phyloP scores from a whole-genome alignment of 768 basidiomycete species.

The Pisolithus microcarpus region DNA sequence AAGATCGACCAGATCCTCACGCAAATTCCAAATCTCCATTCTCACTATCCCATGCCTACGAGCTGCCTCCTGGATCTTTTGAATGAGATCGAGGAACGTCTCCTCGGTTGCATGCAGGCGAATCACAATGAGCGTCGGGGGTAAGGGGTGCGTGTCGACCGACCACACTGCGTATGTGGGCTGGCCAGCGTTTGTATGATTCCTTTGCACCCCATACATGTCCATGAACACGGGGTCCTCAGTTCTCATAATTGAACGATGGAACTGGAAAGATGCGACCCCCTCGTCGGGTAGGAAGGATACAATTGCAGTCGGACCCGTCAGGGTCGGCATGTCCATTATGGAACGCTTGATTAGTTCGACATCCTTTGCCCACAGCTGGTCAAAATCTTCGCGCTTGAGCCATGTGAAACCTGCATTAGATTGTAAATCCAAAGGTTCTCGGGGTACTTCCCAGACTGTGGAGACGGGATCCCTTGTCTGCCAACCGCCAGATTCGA shows the following conservation, averaged over 20 bases:
- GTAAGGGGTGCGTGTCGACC: slow-evolving; percentile 28
- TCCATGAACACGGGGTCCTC: slow-evolving; percentile 9
- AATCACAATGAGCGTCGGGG: slow-evolving; percentile 37
- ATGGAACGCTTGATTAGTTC: slow-evolving; percentile 30
- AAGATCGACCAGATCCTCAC: slow-evolving; percentile 23
- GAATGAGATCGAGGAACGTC: slow-evolving; percentile 31
- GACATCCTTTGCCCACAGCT: slow-evolving; percentile 37
- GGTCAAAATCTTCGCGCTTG: slow-evolving; percentile 27
- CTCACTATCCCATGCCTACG: slow-evolving; percentile 25
- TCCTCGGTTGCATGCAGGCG: slow-evolving; percentile 29
- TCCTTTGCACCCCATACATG: slow-evolving; percentile 16
- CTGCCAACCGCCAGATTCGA: slow-evolving; percentile 38
- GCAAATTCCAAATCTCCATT: slow-evolving; percentile 45
- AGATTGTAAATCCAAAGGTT: slow-evolving; percentile 1
- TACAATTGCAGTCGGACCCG: slow-evolving; percentile 14
- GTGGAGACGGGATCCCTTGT: slow-evolving; percentile 32
- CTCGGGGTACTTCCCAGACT: slow-evolving; percentile 29
- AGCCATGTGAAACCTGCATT: slow-evolving; percentile 24
- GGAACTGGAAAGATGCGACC: slow-evolving; percentile 40
- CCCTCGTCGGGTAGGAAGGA: slow-evolving; percentile 41
- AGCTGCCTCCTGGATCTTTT: slow-evolving; percentile 30
- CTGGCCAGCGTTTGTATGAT: neutral
- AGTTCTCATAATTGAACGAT: slow-evolving; percentile 22
- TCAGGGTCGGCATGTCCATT: slow-evolving; percentile 4
- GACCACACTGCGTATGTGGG: slow-evolving; percentile 39